Conservation (phyloP, 2,329 filamentous ascomycete species). For the Plenodomus biglobosus region DNA sequence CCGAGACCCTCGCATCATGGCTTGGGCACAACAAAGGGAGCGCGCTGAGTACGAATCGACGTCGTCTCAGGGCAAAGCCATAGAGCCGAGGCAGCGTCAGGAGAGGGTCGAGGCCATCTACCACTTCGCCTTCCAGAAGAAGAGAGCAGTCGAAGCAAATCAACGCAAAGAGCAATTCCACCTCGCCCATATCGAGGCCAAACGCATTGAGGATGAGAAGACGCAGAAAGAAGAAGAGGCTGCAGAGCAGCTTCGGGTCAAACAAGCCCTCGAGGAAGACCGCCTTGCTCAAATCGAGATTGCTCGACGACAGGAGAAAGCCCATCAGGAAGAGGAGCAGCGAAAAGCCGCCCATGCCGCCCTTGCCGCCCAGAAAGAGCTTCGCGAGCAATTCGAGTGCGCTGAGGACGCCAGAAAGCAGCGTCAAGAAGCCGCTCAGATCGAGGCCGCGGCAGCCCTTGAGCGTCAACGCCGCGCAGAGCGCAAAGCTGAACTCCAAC, state of each 20-base stretch:
- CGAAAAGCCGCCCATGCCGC: neutral
- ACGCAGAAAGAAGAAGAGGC: neutral
- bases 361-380: neutral
- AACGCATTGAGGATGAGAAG: neutral
- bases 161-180: neutral
- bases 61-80: neutral
- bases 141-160: neutral
- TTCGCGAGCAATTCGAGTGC: neutral
- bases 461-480: neutral
- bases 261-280: neutral
- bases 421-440: neutral
- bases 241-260: neutral
- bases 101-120: neutral
- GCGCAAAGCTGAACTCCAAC: neutral
- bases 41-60: neutral
- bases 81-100: neutral
- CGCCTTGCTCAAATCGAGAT: neutral
- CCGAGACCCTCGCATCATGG: neutral
- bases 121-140: neutral
- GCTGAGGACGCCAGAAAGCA: neutral
- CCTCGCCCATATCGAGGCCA: neutral
- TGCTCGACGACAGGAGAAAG: neutral
- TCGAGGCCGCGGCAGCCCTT: neutral
- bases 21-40: neutral
- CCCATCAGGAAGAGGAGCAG: neutral